Evolutionary conservation across 805 yeast genomes (phyloP).

Genomic region (Cyberlindnera maclurae): DNA sequence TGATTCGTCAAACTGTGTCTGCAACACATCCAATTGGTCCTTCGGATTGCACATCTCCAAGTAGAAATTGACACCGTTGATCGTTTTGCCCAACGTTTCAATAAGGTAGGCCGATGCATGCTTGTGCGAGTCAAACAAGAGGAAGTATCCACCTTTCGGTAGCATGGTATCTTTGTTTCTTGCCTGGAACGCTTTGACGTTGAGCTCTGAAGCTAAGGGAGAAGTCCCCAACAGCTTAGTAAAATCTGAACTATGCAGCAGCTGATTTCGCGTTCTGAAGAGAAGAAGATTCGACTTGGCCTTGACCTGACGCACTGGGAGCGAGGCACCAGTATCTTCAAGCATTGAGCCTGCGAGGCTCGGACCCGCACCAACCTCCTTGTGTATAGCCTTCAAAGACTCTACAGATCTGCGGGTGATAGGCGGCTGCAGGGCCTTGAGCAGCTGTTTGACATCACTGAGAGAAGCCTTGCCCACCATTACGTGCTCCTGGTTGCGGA

Average conservation of each 20-base stretch:
- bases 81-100: constrained; percentile 40
- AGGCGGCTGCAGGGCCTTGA: constrained; percentile 33
- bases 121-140: constrained; percentile 39
- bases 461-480: background rate
- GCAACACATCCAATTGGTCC: constrained; percentile 2
- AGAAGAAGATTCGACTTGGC: constrained; percentile 29
- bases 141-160: constrained; percentile 43
- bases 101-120: constrained; percentile 46
- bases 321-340: background rate
- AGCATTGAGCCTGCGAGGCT: too few species aligned
- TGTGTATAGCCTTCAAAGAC: background rate
- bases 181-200: constrained; percentile 38
- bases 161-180: constrained; percentile 39
- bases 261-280: constrained; percentile 33
- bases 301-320: constrained; percentile 1
- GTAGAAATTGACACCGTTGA: constrained; percentile 44
- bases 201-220: background rate
- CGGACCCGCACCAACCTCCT: background rate
- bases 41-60: constrained; percentile 36
- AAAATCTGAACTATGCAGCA: constrained; percentile 34
- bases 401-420: constrained; percentile 24
- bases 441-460: constrained; percentile 13
- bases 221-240: constrained; percentile 17
- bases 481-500: too few species aligned
- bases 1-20: constrained; percentile 2